Evolutionary conservation across 352 stramenopile genomes (phyloP).

Genomic region (Globisporangium lucens): DNA sequence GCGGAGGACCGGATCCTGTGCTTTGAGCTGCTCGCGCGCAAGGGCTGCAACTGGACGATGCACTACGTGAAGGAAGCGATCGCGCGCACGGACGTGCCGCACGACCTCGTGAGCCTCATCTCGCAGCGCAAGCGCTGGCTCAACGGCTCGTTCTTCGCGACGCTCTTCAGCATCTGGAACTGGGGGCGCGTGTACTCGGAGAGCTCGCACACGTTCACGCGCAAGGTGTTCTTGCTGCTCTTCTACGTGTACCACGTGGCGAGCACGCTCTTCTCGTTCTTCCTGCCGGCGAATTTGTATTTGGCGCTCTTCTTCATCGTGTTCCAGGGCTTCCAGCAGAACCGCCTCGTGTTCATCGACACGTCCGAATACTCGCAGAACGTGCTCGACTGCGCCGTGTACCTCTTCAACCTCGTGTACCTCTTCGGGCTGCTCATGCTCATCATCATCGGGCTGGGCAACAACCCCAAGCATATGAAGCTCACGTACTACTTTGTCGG

Average conservation of each 20-base stretch:
- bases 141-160: slow-evolving; percentile 86
- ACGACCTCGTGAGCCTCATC: slow-evolving; percentile 81
- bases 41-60: slow-evolving; percentile 86
- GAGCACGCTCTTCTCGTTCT: slow-evolving; percentile 67
- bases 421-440: slow-evolving; percentile 78
- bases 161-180: slow-evolving; percentile 86
- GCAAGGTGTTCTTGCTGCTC: slow-evolving; percentile 65
- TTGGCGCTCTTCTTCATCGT: slow-evolving; percentile 85
- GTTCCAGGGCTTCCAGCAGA: slow-evolving; percentile 87
- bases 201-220: slow-evolving; percentile 65
- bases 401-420: slow-evolving; percentile 81
- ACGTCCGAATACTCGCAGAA: slow-evolving; percentile 60
- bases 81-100: slow-evolving; percentile 77
- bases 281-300: slow-evolving; percentile 81
- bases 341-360: slow-evolving; percentile 76
- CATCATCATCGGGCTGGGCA: slow-evolving; percentile 83
- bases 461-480: slow-evolving; percentile 88
- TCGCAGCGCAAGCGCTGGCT: slow-evolving; percentile 84
- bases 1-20: slow-evolving; percentile 85
- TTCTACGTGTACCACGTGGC: slow-evolving; percentile 82
- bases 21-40: slow-evolving; percentile 81
- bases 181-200: slow-evolving; percentile 83
- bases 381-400: slow-evolving; percentile 62
- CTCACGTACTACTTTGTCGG: slow-evolving; percentile 82
- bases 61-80: slow-evolving; percentile 85